A percentile compares a stretch with the other conserved stretches of the same genome.
Evolutionary conservation across 2,329 filamentous ascomycete species (phyloP).

Genomic region (Blastomyces silverae): DNA sequence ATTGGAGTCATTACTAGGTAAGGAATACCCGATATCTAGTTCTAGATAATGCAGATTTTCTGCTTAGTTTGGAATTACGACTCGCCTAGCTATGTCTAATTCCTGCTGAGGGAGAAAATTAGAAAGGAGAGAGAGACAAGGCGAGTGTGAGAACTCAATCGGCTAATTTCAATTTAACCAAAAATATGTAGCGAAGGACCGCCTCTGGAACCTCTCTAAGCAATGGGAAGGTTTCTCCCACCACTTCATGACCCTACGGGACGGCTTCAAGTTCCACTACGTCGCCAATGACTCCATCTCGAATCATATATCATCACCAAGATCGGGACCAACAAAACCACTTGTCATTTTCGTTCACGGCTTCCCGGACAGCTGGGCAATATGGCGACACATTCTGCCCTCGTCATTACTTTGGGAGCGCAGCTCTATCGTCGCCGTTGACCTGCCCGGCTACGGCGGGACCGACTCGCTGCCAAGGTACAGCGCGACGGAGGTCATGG

Average conservation of each 20-base stretch:
- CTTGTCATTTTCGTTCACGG: conserved; percentile 53
- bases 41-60: background rate
- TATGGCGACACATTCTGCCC: conserved; percentile 48
- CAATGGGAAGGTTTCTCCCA: conserved; percentile 45
- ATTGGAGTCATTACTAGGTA: conserved; percentile 39
- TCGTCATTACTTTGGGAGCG: conserved; percentile 35
- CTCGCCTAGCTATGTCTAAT: background rate
- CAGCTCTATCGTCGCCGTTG: conserved; percentile 48
- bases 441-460: conserved; percentile 55
- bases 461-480: conserved; percentile 49
- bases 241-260: conserved; percentile 46
- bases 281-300: conserved; percentile 37
- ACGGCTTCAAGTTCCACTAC: conserved; percentile 51
- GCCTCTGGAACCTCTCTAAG: conserved; percentile 50
- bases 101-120: background rate
- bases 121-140: too few species aligned
- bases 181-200: conserved; percentile 41
- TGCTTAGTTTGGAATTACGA: background rate
- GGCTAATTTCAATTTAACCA: background rate
- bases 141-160: background rate
- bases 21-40: conserved; percentile 15
- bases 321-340: conserved; percentile 25
- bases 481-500: conserved; percentile 46
- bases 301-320: conserved; percentile 19
- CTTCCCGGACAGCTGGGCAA: conserved; percentile 53